Conservation (phyloP, 177 flowering plant genomes). For the Tripterygium wilfordii region DNA sequence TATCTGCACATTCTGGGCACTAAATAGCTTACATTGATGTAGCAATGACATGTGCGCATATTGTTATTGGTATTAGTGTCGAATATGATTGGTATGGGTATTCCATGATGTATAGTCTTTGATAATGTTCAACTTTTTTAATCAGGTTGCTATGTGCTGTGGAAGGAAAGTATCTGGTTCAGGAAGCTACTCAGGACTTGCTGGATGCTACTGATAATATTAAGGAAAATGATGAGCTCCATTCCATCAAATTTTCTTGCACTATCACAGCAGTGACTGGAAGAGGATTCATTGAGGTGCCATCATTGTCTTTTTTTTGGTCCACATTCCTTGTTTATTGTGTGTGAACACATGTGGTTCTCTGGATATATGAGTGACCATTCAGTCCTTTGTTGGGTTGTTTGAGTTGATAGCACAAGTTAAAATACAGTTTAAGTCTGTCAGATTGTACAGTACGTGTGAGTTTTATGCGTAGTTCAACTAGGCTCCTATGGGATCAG, state of each 20-base stretch:
- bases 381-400: no score
- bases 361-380: no score
- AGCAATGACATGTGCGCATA: background rate
- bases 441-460: no score
- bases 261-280: constrained; percentile 48
- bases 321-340: background rate
- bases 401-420: no score
- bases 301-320: background rate
- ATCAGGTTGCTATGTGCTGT: constrained; percentile 76
- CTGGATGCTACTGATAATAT: constrained; percentile 19
- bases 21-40: no score
- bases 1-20: no score
- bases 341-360: no score
- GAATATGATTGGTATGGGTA: background rate
- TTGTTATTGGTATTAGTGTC: background rate
- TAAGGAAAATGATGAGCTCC: constrained; percentile 41
- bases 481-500: no score
- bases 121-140: background rate
- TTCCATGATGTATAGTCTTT: background rate
- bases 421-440: no score
- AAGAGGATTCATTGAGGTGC: constrained; percentile 87
- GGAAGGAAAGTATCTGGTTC: constrained; percentile 62
- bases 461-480: no score
- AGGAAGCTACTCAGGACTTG: constrained; percentile 31
- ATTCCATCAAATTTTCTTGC: constrained; percentile 52